Evolutionary conservation across 257 asterid species (phyloP), one percentile per base, ranked within the genome.

Genomic region (Coffea eugenioides): DNA sequence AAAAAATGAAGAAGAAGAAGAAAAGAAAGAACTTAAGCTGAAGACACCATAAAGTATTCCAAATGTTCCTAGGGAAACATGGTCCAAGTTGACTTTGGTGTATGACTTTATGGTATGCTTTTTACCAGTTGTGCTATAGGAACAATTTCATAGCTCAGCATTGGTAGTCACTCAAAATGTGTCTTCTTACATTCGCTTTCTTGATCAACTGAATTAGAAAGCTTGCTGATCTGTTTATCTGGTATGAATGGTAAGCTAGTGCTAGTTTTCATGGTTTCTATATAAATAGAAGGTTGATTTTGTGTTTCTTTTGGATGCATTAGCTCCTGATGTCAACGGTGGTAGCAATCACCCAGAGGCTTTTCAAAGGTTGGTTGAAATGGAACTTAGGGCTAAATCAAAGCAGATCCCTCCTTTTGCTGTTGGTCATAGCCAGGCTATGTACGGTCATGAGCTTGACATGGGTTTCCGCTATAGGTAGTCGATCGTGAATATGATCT

Each of bases 291-390:
- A 18, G 20, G 80, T 27, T 69, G 43, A 0, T 72, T 67, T 41
- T 73, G 45, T 49, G 2, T 54, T 21, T 39, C n/a, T 6, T 73
- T 49, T 77, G 74, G 39, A 59, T 81, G 69, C 79, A 25, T 41
- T 69, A 85, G 90, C 83, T 70, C 78, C 80, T 39, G 84, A 85
- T 49, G 57, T 73, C 71, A 79, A 82, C 74, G 64, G 77, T 64
- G 89, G 81, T 75, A 85, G 83, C 79, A 86, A 85, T 82, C 86
- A 91, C 70, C 92, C 95, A 0, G 97, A 90, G 61, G 95, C 96
- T 46, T 82, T 92, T 83, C 97, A 89, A 75, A 94, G 92, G 91
- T 90, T 92, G 74, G 78, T 94, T 21, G 92, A 94, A 80, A 87
- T 91, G 97, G 98, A 92, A 80, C 88, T 85, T 48, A 87, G 89